These are phyloP conservation scores for Erysimum cheiranthoides DNA, from an alignment of 345 rosid genomes.

Conservation along the genomic window DNA sequence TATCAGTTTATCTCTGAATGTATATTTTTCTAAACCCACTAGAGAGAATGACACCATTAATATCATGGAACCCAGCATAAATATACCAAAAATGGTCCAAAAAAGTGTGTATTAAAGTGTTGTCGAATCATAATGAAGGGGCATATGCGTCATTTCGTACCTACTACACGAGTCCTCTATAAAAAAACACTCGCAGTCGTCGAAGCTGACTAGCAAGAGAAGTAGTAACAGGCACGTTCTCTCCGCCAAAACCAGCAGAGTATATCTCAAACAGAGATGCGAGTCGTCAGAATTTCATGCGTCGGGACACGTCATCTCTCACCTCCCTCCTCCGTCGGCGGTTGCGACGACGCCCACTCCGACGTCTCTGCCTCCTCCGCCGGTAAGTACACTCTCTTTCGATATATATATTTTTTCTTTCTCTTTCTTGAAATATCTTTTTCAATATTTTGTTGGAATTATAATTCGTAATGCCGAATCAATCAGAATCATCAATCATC, in stretches of 20 bases:
- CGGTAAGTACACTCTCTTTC: constrained; percentile 48
- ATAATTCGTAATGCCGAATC: not conserved
- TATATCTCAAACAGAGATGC: constrained; percentile 27
- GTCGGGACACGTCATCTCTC: constrained; percentile 60
- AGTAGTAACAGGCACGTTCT: constrained; percentile 26
- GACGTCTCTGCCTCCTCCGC: constrained; percentile 58
- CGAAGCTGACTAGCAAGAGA: constrained; percentile 29
- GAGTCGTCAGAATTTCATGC: constrained; percentile 60
- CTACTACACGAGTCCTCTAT: not conserved
- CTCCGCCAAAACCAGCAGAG: not conserved
- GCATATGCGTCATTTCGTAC: constrained; percentile 26
- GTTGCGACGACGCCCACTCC: constrained; percentile 56
- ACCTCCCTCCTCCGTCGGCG: constrained; percentile 54
- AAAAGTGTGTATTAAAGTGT: not conserved
- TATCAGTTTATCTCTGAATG: not conserved
- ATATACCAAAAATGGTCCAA: not conserved
- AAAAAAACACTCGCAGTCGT: constrained; percentile 22
- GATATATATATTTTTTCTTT: too few species aligned
- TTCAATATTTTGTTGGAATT: too few species aligned
- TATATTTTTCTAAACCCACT: not conserved
- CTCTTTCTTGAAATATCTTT: not conserved
- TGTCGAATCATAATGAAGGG: not conserved
- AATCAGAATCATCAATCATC: not conserved
- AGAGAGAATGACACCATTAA: not conserved
- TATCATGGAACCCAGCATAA: not conserved